Base-by-base conservation (phyloP, 441 rosid species). In the Pelargonium hybrid region DNA sequence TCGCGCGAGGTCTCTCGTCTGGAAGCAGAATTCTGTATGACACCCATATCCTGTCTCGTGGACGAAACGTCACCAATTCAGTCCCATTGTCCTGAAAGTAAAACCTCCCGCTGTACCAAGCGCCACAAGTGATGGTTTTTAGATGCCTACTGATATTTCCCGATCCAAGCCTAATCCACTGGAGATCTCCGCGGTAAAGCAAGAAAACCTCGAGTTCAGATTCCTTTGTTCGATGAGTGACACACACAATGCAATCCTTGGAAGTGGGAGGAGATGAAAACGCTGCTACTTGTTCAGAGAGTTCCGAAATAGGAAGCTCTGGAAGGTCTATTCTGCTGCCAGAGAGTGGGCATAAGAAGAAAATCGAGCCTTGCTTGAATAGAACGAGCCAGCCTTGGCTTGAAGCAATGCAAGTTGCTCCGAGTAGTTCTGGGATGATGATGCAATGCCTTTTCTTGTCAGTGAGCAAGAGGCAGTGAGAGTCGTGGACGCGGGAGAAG, bases 301-400 rank as follows among this genome's bases (percentile, higher is more conserved):
- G 10, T 1, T 7, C 26, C 3, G 14, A 2, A 5, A 23, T 0
- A 23, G 75, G 65, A 10, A 78, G 50, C 9, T 65, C 34, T 0
- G 83, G 83, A 62, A 81, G 81, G 26, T 68, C 68, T 5, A 81
- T 71, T 71, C 10, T 75, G 0, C 76, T 69, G 9, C 68, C 52
- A 0, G 81, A 77, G 39, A 77, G 77, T 14, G 81, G 83, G 66
- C 79, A 80, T 64, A 80, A 77, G 79, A 80, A 73, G 71, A 39
- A 80, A 47, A 75, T 1, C 4, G 74, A 65, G 39, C 29, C 67
- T 56, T 70, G 41, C 9, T 17, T 11, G 62, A 25, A 17, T 0
- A 73, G 10, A 57, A 77, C 73, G 34, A 77, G 77, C 81, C 83
- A 75, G 1, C 83, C 79, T 0, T 68, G 50, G 9, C 48, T 70